A percentile compares a stretch with the other conserved stretches of the same genome.
Evolutionary conservation across 192 early-diverging fungal genomes (phyloP).

Genomic region (Podila minutissima): DNA sequence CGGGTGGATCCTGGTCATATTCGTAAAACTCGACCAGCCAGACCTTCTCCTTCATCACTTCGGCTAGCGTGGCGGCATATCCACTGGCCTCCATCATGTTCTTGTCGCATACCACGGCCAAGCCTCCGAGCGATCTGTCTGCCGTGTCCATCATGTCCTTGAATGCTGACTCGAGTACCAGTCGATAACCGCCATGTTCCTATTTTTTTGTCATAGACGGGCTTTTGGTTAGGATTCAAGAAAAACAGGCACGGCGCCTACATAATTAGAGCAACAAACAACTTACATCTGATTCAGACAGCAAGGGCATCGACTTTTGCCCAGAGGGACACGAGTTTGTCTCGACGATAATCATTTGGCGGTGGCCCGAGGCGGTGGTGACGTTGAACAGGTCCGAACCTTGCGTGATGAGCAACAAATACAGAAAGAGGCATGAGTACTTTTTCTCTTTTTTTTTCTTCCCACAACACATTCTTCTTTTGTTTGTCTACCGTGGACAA

Average conservation of each 20-base stretch:
- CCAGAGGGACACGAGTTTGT: slow-evolving; percentile 93
- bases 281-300: slow-evolving; percentile 81
- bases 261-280: no score
- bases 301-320: slow-evolving; percentile 89
- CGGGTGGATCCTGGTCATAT: slow-evolving; percentile 76
- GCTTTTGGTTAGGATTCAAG: no score
- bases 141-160: slow-evolving; percentile 71
- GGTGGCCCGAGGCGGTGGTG: slow-evolving; percentile 81
- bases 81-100: slow-evolving; percentile 90
- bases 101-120: slow-evolving; percentile 89
- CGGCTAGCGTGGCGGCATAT: slow-evolving; percentile 84
- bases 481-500: neutral
- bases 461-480: neutral
- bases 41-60: slow-evolving; percentile 79
- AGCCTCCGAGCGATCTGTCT: slow-evolving; percentile 70
- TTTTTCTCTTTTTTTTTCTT: neutral
- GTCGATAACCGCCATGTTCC: slow-evolving; percentile 81
- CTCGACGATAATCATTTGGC: slow-evolving; percentile 94
- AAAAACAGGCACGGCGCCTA: no score
- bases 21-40: slow-evolving; percentile 83
- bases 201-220: neutral
- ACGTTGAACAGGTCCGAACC: slow-evolving; percentile 91
- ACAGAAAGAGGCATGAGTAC: neutral
- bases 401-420: slow-evolving; percentile 15
- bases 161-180: slow-evolving; percentile 82